Conservation (phyloP, 2,329 filamentous ascomycete species). For the Stemphylium beticola region DNA sequence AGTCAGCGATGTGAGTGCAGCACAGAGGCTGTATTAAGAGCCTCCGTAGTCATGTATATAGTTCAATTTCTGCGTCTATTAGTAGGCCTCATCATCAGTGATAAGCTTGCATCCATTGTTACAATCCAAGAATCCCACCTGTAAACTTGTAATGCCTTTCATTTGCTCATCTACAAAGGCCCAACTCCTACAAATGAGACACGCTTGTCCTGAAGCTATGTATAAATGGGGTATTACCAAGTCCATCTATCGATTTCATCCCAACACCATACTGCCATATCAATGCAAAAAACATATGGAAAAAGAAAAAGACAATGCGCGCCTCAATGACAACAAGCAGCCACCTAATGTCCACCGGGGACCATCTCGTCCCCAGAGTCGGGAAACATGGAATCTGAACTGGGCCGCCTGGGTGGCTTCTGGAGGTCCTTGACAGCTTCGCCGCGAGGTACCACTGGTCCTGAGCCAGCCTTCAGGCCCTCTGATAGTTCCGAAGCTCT, state of each 20-base stretch:
- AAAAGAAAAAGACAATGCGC: neutral
- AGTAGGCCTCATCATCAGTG: too few relatives aligned
- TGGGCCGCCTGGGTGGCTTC: neutral
- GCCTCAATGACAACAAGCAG: neutral
- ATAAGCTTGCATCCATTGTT: neutral
- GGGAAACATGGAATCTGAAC: conserved; percentile 15
- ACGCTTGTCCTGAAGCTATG: conserved; percentile 11
- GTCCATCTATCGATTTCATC: conserved; percentile 11
- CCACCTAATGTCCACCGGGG: neutral
- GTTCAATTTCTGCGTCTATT: neutral
- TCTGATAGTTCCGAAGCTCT: neutral
- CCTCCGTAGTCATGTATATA: neutral
- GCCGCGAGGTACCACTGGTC: neutral
- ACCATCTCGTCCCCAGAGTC: conserved; percentile 8
- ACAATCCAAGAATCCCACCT: neutral
- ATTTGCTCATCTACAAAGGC: conserved; percentile 6
- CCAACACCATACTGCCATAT: conserved; percentile 7
- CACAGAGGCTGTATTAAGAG: conserved; percentile 15
- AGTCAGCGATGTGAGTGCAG: conserved; percentile 56
- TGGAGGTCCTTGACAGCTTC: neutral
- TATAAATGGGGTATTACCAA: conserved; percentile 25
- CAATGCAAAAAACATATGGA: conserved; percentile 15
- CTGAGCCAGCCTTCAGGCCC: neutral
- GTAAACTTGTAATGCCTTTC: neutral
- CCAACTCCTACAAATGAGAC: conserved; percentile 12